These are phyloP conservation scores for Stephania yunnanensis DNA, from an alignment of 164 flowering plant species.

Conservation along the genomic window DNA sequence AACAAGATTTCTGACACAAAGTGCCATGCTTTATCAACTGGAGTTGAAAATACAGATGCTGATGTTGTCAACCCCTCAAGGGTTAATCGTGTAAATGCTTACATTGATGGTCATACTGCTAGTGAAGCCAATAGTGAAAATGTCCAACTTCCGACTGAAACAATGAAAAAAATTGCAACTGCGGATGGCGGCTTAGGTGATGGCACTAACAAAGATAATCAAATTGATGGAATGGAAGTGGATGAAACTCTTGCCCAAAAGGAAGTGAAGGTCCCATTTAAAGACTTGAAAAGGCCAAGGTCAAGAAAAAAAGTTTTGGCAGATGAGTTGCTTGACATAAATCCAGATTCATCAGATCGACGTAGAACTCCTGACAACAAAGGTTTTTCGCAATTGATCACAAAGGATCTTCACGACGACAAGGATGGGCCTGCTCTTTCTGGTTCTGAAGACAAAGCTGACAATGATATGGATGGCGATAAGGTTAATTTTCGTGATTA, in stretches of 20 bases:
- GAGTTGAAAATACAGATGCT: conserved; percentile 5
- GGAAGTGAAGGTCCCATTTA: conserved; percentile 18
- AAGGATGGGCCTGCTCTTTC: conserved; percentile 7
- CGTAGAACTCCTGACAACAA: conserved; percentile 4
- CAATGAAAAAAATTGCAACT: neutral
- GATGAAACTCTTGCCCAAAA: neutral
- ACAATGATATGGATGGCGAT: conserved; percentile 15
- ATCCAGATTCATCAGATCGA: conserved; percentile 8
- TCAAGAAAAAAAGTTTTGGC: conserved; percentile 14
- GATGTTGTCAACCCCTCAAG: too few relatives aligned
- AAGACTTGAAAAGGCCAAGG: conserved; percentile 16
- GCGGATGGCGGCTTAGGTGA: neutral
- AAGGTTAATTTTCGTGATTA: conserved; percentile 25
- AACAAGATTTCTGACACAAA: conserved; percentile 16
- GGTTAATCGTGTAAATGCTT: neutral
- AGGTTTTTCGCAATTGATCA: conserved; percentile 4
- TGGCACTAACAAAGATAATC: neutral
- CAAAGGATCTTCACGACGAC: conserved; percentile 9
- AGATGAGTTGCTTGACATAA: conserved; percentile 11
- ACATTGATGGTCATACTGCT: neutral
- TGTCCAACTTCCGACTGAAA: neutral
- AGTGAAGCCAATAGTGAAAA: conserved; percentile 2
- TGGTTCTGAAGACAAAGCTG: conserved; percentile 13
- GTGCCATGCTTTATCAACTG: conserved; percentile 6
- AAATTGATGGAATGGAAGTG: conserved; percentile 9